phyloP scores from a whole-genome alignment of 1,139 yeast species.

The Nadsonia starkeyi-henricii region DNA sequence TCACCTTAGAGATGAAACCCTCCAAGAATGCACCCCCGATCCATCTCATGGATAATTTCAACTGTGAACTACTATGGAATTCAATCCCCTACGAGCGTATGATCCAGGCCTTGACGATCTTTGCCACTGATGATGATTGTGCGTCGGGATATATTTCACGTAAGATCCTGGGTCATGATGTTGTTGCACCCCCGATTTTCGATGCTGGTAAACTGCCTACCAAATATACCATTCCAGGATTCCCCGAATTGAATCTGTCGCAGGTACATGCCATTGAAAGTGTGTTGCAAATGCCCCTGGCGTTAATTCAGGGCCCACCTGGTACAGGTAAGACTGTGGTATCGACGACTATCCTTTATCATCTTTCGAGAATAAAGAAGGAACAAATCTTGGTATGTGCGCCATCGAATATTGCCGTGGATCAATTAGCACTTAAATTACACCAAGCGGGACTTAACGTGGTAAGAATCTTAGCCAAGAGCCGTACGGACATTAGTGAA shows the following conservation, averaged over 20 bases:
- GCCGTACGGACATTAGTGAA: conserved; percentile 37
- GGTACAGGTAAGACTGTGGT: conserved; percentile 96
- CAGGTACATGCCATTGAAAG: conserved; percentile 66
- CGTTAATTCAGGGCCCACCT: conserved; percentile 95
- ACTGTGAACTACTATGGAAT: conserved; percentile 85
- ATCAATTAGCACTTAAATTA: conserved; percentile 69
- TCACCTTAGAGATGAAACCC: conserved; percentile 53
- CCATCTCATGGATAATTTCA: conserved; percentile 49
- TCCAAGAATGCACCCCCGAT: conserved; percentile 39
- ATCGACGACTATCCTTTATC: conserved; percentile 78
- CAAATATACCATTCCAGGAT: conserved; percentile 48
- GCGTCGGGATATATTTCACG: conserved; percentile 71
- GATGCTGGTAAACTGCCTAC: conserved; percentile 32
- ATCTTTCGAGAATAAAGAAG: conserved; percentile 36
- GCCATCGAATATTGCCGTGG: conserved; percentile 91
- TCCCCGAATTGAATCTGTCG: conserved; percentile 60
- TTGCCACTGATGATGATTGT: conserved; percentile 60
- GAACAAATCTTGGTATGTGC: conserved; percentile 75
- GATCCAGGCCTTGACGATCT: conserved; percentile 60
- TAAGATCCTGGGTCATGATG: conserved; percentile 71
- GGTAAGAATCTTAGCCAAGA: conserved; percentile 60
- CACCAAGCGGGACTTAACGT: conserved; percentile 57
- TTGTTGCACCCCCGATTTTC: conserved; percentile 17
- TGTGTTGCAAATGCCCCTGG: conserved; percentile 61
- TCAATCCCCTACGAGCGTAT: conserved; percentile 72